phyloP scores from a whole-genome alignment of 306 rosid species.

The Prunus mume region DNA sequence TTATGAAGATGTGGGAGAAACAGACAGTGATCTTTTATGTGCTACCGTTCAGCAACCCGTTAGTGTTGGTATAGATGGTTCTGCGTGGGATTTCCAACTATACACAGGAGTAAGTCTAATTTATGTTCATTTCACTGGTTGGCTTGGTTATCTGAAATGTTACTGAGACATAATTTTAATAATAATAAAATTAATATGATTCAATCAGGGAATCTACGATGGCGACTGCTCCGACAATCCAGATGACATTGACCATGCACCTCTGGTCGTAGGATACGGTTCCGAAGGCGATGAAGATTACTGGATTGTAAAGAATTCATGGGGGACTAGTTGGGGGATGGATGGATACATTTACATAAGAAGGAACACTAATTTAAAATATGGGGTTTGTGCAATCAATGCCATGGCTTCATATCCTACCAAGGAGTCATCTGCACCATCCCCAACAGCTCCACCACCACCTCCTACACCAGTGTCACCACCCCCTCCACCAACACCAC shows the following conservation, averaged over 20 bases:
- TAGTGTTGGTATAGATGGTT: slow-evolving; percentile 67
- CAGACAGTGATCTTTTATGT: slow-evolving; percentile 55
- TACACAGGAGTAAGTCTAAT: slow-evolving; percentile 60
- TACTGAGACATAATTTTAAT: neutral
- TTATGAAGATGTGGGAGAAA: slow-evolving; percentile 52
- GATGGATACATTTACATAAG: slow-evolving; percentile 61
- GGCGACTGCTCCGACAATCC: slow-evolving; percentile 75
- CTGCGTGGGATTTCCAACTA: slow-evolving; percentile 64
- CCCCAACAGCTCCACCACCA: slow-evolving; percentile 54
- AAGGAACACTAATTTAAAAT: slow-evolving; percentile 51
- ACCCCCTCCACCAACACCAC: slow-evolving; percentile 26
- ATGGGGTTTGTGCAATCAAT: slow-evolving; percentile 76
- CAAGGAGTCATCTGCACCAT: slow-evolving; percentile 52
- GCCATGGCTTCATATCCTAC: slow-evolving; percentile 80
- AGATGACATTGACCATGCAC: slow-evolving; percentile 70
- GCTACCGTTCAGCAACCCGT: slow-evolving; percentile 65
- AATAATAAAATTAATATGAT: slow-evolving; percentile 5
- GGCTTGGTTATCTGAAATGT: neutral
- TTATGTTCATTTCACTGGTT: neutral
- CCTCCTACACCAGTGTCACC: slow-evolving; percentile 32
- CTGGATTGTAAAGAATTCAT: slow-evolving; percentile 84
- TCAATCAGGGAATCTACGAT: slow-evolving; percentile 68
- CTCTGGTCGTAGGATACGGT: slow-evolving; percentile 68
- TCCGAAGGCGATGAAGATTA: slow-evolving; percentile 67
- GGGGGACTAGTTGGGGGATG: slow-evolving; percentile 78